Percentiles rank a stretch among this genome's conserved stretches.
Conservation (phyloP, 768 basidiomycete species). For the Rubroboletus satanas region DNA sequence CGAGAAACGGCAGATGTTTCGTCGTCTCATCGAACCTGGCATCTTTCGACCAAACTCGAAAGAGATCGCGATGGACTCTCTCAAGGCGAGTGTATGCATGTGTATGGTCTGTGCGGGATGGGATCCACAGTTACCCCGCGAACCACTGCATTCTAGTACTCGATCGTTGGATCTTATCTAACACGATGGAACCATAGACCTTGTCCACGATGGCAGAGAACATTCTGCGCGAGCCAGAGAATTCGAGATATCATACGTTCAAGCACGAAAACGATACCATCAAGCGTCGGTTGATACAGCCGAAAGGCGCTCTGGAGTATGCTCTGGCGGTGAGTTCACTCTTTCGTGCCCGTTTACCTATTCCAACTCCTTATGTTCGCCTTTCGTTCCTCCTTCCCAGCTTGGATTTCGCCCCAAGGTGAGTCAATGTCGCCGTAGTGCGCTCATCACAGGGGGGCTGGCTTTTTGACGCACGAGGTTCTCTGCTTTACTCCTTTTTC, state of each 20-base stretch:
- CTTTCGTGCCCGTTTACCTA: no score
- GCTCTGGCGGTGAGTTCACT: constrained; percentile 50
- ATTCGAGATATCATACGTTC: constrained; percentile 69
- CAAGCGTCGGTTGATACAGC: constrained; percentile 62
- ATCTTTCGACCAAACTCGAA: constrained; percentile 69
- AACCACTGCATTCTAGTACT: neutral
- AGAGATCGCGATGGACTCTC: constrained; percentile 53
- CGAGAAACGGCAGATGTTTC: constrained; percentile 66
- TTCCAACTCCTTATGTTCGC: neutral
- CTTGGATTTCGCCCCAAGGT: constrained; percentile 75
- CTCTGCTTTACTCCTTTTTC: neutral
- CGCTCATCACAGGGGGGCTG: neutral
- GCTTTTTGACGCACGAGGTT: neutral
- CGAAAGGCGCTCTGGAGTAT: constrained; percentile 73
- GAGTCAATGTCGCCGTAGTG: neutral
- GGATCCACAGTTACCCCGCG: neutral
- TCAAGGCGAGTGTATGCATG: constrained; percentile 46
- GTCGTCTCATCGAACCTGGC: constrained; percentile 75
- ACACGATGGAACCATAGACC: constrained; percentile 34
- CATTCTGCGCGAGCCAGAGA: constrained; percentile 66
- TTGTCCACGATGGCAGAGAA: constrained; percentile 69
- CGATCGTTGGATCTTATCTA: neutral
- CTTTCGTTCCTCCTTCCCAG: constrained; percentile 30
- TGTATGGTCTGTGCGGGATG: neutral
- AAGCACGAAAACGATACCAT: constrained; percentile 71